Base-by-base conservation (phyloP, 2,329 filamentous ascomycete genomes). In the Talaromyces albobiverticillius region DNA sequence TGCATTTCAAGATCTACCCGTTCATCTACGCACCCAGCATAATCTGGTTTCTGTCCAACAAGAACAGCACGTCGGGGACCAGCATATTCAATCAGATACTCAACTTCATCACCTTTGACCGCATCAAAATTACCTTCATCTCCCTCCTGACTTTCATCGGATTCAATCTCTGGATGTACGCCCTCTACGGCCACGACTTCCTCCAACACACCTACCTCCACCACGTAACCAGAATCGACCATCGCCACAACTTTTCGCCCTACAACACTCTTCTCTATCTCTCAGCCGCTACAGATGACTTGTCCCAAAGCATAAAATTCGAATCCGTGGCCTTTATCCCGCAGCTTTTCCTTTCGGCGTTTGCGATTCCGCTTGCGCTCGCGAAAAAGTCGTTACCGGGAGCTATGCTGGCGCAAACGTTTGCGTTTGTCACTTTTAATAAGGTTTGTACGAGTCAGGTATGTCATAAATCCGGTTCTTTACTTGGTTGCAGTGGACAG, bases 361-460 rank as follows among this genome's bases (percentile, higher is more conserved):
- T 95, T 10, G 76, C 89, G 4, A 86, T 97, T 41, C 88, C 90
- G 0, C 67, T 96, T 2, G 79, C 81, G 1, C 75, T 96, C 18
- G 89, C 90, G 14, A 95, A 93, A 69, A 88, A 84, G 62, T 86
- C 94, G 63, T 80, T 99, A 0, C 81, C 92, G 0, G 83, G 85
- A 0, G 87, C 89, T 4, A 92, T 97, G 89, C 82, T 97, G 58
- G 90, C 90, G 3, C 94, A 99, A 73, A 97, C 94, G 0, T 96
- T 96, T 73, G 90, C 93, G 0, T 99, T 99, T 71, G 94, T 97
- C 3, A 87, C 91, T 0, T 97, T 97, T 64, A 99, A 99, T 76
- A 99, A 99, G 76, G 94, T 99, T 58, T 97, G 93, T 80, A 99
- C 94, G 3, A 96, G 91, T 66, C 93, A 97, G 82, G 90, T 94